Base-by-base conservation (phyloP, 768 basidiomycete species). In the Tulasnella sp. region DNA sequence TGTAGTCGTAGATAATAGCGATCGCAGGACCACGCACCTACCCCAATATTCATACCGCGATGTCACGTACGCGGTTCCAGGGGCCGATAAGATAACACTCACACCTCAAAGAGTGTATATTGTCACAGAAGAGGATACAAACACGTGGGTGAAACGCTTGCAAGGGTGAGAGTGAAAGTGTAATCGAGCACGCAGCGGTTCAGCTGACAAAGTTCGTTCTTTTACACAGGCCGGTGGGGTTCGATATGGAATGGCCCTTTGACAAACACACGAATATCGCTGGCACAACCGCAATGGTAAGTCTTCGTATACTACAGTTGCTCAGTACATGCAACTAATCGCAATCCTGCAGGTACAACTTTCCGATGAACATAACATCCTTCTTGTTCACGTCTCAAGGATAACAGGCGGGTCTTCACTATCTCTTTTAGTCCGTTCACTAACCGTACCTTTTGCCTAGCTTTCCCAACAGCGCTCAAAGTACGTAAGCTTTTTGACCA, bases 341-440 rank as follows among this genome's bases (percentile, higher is more conserved):
- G 25, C 54, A n/a, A n/a, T n/a, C 54, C 7, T n/a, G 22, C 12
- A 70, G 69, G 84, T 88, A 0, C 87, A 88, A 78, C 71, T 88
- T 0, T 84, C 83, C 42, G 86, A 88, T 76, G 79, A 74, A 25
- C 79, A 79, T 0, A 85, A 82, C n/a, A 85, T 88, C 34, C 78
- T 88, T 64, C 81, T 88, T 38, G 81, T 87, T 52, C 87, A 88
- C 77, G 81, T 88, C 39, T 85, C 83, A 72, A 81, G 80, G 17
- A 88, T 88, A 86, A 82, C 83, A 79, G 54, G 54, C 12, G 1
- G 3, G 54, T 14, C 15, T 17, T 58, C 8, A 9, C 5, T 29
- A 8, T 11, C 22, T 29, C 22, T 58, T n/a, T 3, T 11, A 54
- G 29, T 11, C 22, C 25, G 54, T 7, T 7, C 22, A 3, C 54